Conservation (phyloP, 768 basidiomycete species). For the Rossbeevera mucosa region DNA sequence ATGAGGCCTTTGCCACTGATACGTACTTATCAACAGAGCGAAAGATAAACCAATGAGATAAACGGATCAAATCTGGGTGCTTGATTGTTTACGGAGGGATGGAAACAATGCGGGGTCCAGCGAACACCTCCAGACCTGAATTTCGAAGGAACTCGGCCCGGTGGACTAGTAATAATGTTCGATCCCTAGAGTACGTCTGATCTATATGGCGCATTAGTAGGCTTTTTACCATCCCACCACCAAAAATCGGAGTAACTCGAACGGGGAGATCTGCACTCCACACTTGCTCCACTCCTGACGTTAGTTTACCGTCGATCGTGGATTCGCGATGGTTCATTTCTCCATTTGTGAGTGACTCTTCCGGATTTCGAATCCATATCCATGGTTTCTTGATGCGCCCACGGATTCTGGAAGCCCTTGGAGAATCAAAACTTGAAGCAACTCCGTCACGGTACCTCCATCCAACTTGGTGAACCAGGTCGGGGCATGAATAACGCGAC, state of each 20-base stretch:
- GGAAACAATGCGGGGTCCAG: too few relatives aligned
- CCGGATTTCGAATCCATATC: background rate
- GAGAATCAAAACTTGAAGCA: background rate
- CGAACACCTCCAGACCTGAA: too few relatives aligned
- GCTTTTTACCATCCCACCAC: background rate
- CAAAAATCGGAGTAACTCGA: background rate
- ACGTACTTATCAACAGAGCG: background rate
- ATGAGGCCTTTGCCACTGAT: too few relatives aligned
- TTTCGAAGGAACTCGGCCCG: too few relatives aligned
- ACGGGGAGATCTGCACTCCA: conserved; percentile 3
- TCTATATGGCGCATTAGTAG: too few relatives aligned
- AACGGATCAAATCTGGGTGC: too few relatives aligned
- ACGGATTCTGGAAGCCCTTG: background rate
- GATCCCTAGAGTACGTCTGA: too few relatives aligned
- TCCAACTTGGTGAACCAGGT: background rate
- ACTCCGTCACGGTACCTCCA: background rate
- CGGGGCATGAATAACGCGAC: too few relatives aligned
- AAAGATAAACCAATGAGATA: background rate
- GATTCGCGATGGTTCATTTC: background rate
- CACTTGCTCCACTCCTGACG: background rate
- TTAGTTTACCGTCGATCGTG: conserved; percentile 15
- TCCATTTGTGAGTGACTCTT: background rate
- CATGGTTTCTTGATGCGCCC: background rate
- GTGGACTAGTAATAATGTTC: too few relatives aligned
- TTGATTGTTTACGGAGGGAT: too few relatives aligned